A percentile compares a stretch with the other conserved stretches of the same genome.
These are phyloP conservation scores for Chiua virens DNA, from an alignment of 768 basidiomycete genomes.

Conservation along the genomic window DNA sequence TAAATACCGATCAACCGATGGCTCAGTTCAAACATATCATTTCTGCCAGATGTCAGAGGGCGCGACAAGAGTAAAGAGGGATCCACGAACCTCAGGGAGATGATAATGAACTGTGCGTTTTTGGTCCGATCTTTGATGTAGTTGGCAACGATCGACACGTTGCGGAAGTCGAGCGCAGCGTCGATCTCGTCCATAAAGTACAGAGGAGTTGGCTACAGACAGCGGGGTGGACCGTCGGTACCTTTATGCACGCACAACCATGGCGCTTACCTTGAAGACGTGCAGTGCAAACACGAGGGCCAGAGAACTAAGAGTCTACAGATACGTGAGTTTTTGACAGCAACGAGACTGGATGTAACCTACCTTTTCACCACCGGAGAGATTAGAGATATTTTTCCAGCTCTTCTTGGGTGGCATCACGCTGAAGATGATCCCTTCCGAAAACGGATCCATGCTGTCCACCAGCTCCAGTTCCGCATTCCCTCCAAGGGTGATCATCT, in stretches of 20 bases:
- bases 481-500: constrained; percentile 99
- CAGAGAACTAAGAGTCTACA: constrained; percentile 87
- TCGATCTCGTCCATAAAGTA: constrained; percentile 99
- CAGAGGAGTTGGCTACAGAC: constrained; percentile 81
- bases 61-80: neutral
- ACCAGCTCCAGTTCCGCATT: constrained; percentile 97
- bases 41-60: constrained; percentile 41
- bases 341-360: neutral
- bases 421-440: constrained; percentile 96
- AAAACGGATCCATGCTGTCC: constrained; percentile 98
- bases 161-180: constrained; percentile 93
- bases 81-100: constrained; percentile 78
- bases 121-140: constrained; percentile 97
- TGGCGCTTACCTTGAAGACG: constrained; percentile 78
- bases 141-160: constrained; percentile 97
- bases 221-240: neutral
- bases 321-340: neutral
- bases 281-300: constrained; percentile 97
- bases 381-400: constrained; percentile 97
- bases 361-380: constrained; percentile 98
- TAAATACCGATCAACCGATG: constrained; percentile 98
- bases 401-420: constrained; percentile 99
- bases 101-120: constrained; percentile 98
- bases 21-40: constrained; percentile 98
- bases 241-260: neutral